These are phyloP conservation scores for Penicillium sp. DNA, from an alignment of 2,329 filamentous ascomycete species.

Conservation along the genomic window DNA sequence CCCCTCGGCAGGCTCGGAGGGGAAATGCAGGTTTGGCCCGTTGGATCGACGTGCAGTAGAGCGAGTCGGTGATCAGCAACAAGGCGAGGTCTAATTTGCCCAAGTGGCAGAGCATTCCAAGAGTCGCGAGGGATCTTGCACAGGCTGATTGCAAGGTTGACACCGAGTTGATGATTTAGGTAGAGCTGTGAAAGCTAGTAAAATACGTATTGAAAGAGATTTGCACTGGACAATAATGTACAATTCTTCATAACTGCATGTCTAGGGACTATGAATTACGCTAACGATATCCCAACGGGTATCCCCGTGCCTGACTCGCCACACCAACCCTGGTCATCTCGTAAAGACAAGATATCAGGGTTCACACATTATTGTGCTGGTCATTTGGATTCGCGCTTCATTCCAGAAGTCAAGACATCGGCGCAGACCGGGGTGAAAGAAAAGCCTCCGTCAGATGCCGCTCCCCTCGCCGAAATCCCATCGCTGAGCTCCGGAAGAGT, in stretches of 20 bases:
- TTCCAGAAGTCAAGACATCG: conserved; percentile 16
- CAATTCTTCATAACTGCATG: conserved; percentile 23
- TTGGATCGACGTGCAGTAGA: conserved; percentile 2
- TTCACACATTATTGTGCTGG: conserved; percentile 10
- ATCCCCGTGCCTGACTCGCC: neutral
- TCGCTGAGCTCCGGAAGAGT: neutral
- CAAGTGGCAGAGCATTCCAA: neutral
- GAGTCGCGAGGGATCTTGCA: neutral
- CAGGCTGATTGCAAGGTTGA: neutral
- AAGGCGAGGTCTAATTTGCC: neutral
- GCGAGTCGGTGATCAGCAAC: conserved; percentile 1
- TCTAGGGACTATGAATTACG: conserved; percentile 23
- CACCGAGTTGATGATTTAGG: neutral
- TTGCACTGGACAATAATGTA: conserved; percentile 12
- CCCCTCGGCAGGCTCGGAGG: neutral
- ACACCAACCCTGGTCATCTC: neutral
- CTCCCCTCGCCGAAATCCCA: conserved; percentile 2
- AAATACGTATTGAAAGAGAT: neutral
- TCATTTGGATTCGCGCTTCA: conserved; percentile 15
- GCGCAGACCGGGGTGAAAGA: neutral
- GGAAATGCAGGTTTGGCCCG: conserved; percentile 3
- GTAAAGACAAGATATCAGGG: conserved; percentile 8
- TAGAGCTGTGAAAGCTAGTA: neutral
- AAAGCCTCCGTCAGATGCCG: conserved; percentile 17
- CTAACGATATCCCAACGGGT: conserved; percentile 13